Conservation (phyloP, 2,329 filamentous ascomycete genomes). For the Trichoderma sp. region DNA sequence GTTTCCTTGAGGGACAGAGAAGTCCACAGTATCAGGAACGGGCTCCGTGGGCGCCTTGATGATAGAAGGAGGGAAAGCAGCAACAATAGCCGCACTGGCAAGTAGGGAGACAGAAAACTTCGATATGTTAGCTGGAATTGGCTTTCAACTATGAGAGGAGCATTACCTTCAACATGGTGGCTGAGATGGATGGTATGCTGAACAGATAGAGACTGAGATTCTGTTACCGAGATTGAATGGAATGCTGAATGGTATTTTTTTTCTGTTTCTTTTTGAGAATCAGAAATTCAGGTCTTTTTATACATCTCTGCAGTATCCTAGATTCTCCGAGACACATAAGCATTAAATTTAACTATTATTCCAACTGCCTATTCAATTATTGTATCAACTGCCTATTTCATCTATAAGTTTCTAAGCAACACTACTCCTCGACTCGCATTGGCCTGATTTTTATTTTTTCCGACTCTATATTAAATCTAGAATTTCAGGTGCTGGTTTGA, state of each 20-base stretch:
- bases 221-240: not conserved
- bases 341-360: not conserved
- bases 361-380: not conserved
- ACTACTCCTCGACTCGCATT: not conserved
- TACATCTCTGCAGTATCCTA: not conserved
- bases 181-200: not conserved
- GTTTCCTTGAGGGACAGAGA: slow-evolving; percentile 11
- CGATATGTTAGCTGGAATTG: not conserved
- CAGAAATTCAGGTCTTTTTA: not conserved
- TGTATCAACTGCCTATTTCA: not conserved
- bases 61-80: slow-evolving; percentile 15
- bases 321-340: not conserved
- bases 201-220: not conserved
- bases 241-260: not conserved
- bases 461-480: not conserved
- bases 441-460: not conserved
- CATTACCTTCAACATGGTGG: slow-evolving; percentile 19
- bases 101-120: slow-evolving; percentile 22
- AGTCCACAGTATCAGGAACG: slow-evolving; percentile 20
- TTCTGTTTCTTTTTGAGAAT: not conserved
- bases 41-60: not conserved
- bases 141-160: not conserved
- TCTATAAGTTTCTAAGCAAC: not conserved
- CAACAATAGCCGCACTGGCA: slow-evolving; percentile 10
- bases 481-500: not conserved